Evolutionary conservation across 192 early-diverging fungal species (phyloP).

Genomic region (Entomortierella parvispora): DNA sequence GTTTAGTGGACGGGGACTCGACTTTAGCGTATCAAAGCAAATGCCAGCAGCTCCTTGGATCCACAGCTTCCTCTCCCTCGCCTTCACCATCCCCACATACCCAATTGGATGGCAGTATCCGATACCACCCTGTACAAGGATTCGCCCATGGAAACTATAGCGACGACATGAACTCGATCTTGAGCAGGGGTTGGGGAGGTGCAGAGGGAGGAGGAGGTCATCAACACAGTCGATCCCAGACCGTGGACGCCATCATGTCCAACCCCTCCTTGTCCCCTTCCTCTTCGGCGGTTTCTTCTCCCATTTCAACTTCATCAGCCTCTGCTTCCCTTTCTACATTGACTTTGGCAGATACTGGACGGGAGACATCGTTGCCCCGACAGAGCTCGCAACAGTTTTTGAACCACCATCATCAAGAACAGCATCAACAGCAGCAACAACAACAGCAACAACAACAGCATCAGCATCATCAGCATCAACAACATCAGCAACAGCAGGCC

Average conservation of each 20-base stretch:
- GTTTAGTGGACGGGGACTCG: too few relatives aligned
- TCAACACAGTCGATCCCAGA: slow-evolving; percentile 44
- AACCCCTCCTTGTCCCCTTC: slow-evolving; percentile 10
- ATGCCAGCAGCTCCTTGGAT: too few relatives aligned
- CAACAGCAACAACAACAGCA: slow-evolving; percentile 12
- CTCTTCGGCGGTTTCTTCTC: slow-evolving; percentile 2
- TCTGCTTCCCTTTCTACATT: slow-evolving; percentile 42
- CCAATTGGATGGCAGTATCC: slow-evolving; percentile 8
- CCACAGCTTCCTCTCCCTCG: too few relatives aligned
- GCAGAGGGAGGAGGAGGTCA: slow-evolving; percentile 15
- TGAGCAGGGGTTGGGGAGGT: slow-evolving; percentile 24
- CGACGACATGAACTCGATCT: slow-evolving; percentile 36
- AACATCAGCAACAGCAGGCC: neutral
- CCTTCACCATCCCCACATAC: neutral
- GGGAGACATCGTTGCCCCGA: slow-evolving; percentile 2
- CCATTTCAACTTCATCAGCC: slow-evolving; percentile 28
- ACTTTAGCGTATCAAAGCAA: too few relatives aligned
- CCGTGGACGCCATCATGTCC: slow-evolving; percentile 46
- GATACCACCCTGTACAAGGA: slow-evolving; percentile 11
- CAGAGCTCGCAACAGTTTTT: slow-evolving; percentile 15
- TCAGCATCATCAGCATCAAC: slow-evolving; percentile 3
- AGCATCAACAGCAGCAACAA: neutral
- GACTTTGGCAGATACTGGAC: slow-evolving; percentile 24
- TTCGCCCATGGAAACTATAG: slow-evolving; percentile 24
- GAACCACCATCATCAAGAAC: slow-evolving; percentile 3